A percentile compares a stretch with the other conserved stretches of the same genome.
phyloP scores from a whole-genome alignment of 148 eudicot species.

The Oxyria digyna region DNA sequence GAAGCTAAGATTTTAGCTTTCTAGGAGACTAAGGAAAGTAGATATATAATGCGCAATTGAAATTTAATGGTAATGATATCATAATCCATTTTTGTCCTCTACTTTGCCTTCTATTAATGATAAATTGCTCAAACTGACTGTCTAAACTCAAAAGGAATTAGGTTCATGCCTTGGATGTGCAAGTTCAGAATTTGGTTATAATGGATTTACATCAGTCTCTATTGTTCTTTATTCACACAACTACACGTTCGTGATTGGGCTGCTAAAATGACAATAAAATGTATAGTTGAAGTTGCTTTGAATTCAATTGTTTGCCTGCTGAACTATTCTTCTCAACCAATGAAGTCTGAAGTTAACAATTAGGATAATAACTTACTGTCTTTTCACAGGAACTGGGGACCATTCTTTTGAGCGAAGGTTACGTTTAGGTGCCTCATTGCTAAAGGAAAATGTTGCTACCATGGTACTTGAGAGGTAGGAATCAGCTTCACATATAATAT shows the following conservation, averaged over 20 bases:
- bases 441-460: slow-evolving; percentile 92
- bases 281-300: neutral
- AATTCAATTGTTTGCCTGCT: neutral
- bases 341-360: slow-evolving; percentile 7
- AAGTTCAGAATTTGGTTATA: neutral
- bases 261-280: neutral
- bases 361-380: slow-evolving; percentile 5
- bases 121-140: neutral
- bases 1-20: neutral
- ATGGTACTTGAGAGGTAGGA: slow-evolving; percentile 97
- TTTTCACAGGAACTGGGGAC: slow-evolving; percentile 81
- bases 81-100: neutral
- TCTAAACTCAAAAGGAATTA: neutral
- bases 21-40: no score
- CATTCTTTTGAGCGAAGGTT: slow-evolving; percentile 90
- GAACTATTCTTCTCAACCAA: neutral
- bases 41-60: no score
- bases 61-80: neutral
- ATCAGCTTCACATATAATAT: neutral
- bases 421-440: slow-evolving; percentile 83
- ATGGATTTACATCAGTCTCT: neutral
- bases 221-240: neutral
- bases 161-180: neutral
- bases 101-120: neutral
- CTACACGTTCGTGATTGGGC: neutral